phyloP scores from a whole-genome alignment of 1,139 yeast genomes.

The Protomyces pachydermus region DNA sequence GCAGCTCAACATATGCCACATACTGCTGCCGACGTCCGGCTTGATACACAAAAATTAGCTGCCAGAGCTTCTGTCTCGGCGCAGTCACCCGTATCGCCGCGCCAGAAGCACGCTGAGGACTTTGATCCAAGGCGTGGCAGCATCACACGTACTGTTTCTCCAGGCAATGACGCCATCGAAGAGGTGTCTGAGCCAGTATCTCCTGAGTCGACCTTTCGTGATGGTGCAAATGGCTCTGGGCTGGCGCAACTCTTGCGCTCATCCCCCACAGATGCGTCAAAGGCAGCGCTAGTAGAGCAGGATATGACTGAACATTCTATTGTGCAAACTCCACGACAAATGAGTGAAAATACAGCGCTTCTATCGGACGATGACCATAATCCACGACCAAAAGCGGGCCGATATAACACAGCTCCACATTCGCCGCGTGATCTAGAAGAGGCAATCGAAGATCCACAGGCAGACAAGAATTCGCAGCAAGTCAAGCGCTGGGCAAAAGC shows the following conservation, averaged over 20 bases:
- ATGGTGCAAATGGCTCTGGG: neutral
- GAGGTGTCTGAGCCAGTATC: constrained; percentile 20
- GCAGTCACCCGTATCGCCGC: neutral
- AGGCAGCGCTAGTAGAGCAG: neutral
- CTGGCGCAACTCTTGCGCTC: constrained; percentile 1
- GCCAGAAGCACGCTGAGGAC: neutral
- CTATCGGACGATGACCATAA: neutral
- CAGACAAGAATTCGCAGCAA: neutral
- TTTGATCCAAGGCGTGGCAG: neutral
- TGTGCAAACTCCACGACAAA: constrained; percentile 11
- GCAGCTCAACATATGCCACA: neutral
- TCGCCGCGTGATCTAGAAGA: neutral
- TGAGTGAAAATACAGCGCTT: constrained; percentile 17
- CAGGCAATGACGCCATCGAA: neutral
- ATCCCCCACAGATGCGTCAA: neutral
- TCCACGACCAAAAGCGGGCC: neutral
- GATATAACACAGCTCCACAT: neutral
- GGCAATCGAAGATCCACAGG: neutral
- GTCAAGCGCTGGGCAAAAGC: neutral
- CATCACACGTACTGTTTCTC: neutral
- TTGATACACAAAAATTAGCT: constrained; percentile 21
- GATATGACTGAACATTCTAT: too few species aligned
- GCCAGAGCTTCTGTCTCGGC: constrained; percentile 9
- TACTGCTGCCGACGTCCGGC: constrained; percentile 2
- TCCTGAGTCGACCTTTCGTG: constrained; percentile 15